phyloP scores from a whole-genome alignment of 768 basidiomycete genomes.

The Amanita polypyramis region DNA sequence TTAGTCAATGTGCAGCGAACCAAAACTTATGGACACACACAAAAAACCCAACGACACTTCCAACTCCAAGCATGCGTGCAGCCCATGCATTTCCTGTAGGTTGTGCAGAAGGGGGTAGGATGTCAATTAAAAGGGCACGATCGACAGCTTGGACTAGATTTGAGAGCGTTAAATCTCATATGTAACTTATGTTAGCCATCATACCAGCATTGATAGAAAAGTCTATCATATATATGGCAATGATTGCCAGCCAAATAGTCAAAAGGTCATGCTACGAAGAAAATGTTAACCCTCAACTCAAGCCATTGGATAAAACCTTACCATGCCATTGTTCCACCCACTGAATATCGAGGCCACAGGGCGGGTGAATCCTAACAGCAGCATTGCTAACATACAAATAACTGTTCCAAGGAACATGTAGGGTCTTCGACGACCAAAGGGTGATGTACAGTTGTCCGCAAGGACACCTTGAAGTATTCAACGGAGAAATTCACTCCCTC shows the following conservation, averaged over 20 bases:
- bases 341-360: slow-evolving; percentile 47
- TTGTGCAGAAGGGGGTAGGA: slow-evolving; percentile 62
- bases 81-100: slow-evolving; percentile 92
- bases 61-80: slow-evolving; percentile 82
- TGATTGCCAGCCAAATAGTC: slow-evolving; percentile 70
- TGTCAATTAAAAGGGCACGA: slow-evolving; percentile 85
- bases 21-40: slow-evolving; percentile 40
- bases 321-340: slow-evolving; percentile 18
- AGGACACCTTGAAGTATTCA: slow-evolving; percentile 40
- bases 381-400: slow-evolving; percentile 60
- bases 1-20: background rate
- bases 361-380: slow-evolving; percentile 77
- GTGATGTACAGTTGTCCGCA: slow-evolving; percentile 76
- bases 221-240: slow-evolving; percentile 41
- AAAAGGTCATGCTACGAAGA: slow-evolving; percentile 43
- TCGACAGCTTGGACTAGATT: slow-evolving; percentile 75
- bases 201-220: slow-evolving; percentile 45
- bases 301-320: slow-evolving; percentile 11
- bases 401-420: slow-evolving; percentile 70
- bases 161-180: slow-evolving; percentile 4
- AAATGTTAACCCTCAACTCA: background rate
- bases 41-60: slow-evolving; percentile 81
- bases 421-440: slow-evolving; percentile 77
- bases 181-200: slow-evolving; percentile 3
- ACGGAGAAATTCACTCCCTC: background rate